Base-by-base conservation (phyloP, 768 basidiomycete genomes). In the Collybia sp. region DNA sequence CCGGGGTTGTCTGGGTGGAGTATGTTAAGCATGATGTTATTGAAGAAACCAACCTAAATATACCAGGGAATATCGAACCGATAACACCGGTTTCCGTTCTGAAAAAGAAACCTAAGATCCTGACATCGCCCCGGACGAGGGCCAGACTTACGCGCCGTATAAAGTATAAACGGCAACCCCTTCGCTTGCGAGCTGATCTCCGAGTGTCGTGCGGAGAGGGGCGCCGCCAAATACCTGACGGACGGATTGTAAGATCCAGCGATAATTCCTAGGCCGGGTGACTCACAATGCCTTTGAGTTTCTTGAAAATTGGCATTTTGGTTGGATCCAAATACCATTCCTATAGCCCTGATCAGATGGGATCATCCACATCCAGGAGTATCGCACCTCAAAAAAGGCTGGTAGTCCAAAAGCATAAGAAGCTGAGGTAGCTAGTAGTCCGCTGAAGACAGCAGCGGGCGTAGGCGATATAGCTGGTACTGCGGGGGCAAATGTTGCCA, bases 71-170 rank as follows among this genome's bases (percentile, higher is more conserved):
- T 19, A 56, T 46, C 3, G 31, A 43, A 5, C 45, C 44, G 3
- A 40, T 47, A 6, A 46, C 47, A 10, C 57, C 57, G 10, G 51
- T 40, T 46, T 62, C 58, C 1, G 60, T 59, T 1, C 60, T 62
- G 11, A 9, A 12, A n/a, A 17, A 34, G 10, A 13, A 13, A 4
- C 33, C 15, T 12, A 12, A 43, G 12, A 17, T 10, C 10, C 40
- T 30, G 35, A 8, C 25, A 19, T 2, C n/a, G 25, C 6, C 6
- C 2, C 11, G 19, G 9, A 19, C n/a, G 4, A 1, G 20, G 15
- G 8, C 25, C 8, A 38, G 25, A 56, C 67, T 49, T 44, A 74
- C 58, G 61, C 52, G 25, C 71, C 75, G 43, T 71, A 76, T 17
- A 64, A 49, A 5, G 55, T 58, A 5, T 47, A 39, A 1, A 73